These are phyloP conservation scores for Phytophthora uliginosa DNA, from an alignment of 352 stramenopile species.

Conservation along the genomic window DNA sequence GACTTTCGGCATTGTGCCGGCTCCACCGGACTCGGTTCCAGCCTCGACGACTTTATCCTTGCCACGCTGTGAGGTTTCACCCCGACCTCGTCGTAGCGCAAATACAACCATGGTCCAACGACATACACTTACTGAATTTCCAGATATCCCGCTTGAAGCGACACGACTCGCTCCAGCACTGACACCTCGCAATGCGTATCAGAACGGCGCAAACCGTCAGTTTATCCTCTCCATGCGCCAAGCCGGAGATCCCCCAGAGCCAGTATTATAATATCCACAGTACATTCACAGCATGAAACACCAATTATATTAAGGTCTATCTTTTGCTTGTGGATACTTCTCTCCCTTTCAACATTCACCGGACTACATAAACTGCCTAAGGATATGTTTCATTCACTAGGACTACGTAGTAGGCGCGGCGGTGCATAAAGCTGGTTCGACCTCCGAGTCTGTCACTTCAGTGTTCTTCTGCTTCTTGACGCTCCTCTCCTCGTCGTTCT, in stretches of 20 bases:
- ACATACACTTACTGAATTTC: background rate
- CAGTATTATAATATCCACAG: too few species aligned
- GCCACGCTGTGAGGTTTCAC: background rate
- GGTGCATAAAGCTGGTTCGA: background rate
- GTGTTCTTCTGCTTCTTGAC: slow-evolving; percentile 33
- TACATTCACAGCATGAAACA: slow-evolving; percentile 2
- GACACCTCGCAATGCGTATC: slow-evolving; percentile 62
- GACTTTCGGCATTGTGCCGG: slow-evolving; percentile 40
- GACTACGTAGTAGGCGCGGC: slow-evolving; percentile 9
- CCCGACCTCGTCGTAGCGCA: background rate
- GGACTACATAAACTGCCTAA: slow-evolving; percentile 13
- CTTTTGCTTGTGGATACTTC: background rate
- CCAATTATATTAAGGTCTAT: slow-evolving; percentile 42
- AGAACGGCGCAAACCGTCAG: slow-evolving; percentile 45
- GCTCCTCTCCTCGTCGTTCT: slow-evolving; percentile 13
- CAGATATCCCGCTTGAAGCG: slow-evolving; percentile 24
- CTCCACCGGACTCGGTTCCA: background rate
- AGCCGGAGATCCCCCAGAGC: background rate
- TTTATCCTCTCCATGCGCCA: slow-evolving; percentile 38
- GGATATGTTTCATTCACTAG: slow-evolving; percentile 5
- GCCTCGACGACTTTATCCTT: background rate
- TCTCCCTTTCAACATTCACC: slow-evolving; percentile 18
- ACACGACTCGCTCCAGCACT: slow-evolving; percentile 46
- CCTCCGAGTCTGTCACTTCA: slow-evolving; percentile 16
- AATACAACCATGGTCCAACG: background rate